phyloP scores from a whole-genome alignment of 305 asterid genomes.

The Ruellia speciosa region DNA sequence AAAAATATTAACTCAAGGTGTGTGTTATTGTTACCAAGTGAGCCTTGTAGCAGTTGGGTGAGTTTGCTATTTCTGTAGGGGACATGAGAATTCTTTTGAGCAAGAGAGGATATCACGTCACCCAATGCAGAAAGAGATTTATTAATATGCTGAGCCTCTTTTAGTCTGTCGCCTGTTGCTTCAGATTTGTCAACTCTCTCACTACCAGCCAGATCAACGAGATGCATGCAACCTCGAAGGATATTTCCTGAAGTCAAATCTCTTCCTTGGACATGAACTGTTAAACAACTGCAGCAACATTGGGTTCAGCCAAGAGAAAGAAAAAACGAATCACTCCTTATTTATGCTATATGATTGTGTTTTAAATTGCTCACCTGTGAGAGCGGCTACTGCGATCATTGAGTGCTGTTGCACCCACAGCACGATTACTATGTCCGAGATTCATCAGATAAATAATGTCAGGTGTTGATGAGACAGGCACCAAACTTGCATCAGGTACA shows the following conservation, averaged over 20 bases:
- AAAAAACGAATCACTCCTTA: background rate
- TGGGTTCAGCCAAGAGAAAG: conserved; percentile 16
- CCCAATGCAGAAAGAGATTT: conserved; percentile 90
- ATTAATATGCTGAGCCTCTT: conserved; percentile 93
- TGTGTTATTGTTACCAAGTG: conserved; percentile 68
- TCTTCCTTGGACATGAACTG: conserved; percentile 92
- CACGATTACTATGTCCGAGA: conserved; percentile 51
- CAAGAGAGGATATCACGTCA: conserved; percentile 88
- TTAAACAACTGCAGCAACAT: conserved; percentile 62
- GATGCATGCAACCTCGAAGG: conserved; percentile 97
- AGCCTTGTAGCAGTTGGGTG: conserved; percentile 91
- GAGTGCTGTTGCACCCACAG: conserved; percentile 64
- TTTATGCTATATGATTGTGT: background rate
- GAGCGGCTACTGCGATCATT: conserved; percentile 80
- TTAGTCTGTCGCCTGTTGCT: conserved; percentile 89
- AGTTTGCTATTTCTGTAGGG: conserved; percentile 96
- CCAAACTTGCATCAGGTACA: conserved; percentile 78
- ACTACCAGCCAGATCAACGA: conserved; percentile 95
- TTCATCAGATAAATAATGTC: conserved; percentile 56
- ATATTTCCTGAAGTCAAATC: conserved; percentile 68
- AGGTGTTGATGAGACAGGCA: conserved; percentile 50
- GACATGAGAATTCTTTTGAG: conserved; percentile 81
- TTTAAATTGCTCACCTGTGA: conserved; percentile 54
- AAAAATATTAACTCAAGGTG: conserved; percentile 11
- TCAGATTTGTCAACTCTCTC: conserved; percentile 97